These are phyloP conservation scores for Debaryomyces sp. DNA, from an alignment of 1,139 yeast species.

Conservation along the genomic window DNA sequence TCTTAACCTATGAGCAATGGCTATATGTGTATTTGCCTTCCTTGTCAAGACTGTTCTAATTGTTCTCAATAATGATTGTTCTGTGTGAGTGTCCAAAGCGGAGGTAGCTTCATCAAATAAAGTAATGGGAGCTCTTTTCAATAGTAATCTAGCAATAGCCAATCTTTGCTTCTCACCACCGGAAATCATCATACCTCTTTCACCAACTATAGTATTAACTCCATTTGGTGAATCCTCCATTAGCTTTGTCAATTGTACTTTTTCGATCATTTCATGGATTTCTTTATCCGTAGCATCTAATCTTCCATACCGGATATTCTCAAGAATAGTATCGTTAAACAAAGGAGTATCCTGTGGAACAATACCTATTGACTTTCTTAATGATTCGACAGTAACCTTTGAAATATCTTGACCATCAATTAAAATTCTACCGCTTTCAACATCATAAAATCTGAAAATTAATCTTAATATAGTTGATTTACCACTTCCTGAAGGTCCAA, in stretches of 20 bases:
- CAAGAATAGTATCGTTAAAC: conserved; percentile 86
- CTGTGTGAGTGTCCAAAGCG: conserved; percentile 96
- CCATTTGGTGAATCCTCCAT: conserved; percentile 82
- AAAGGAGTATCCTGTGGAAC: conserved; percentile 98
- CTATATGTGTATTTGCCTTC: conserved; percentile 70
- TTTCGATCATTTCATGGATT: conserved; percentile 60
- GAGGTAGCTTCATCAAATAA: conserved; percentile 98
- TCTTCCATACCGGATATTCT: conserved; percentile 87
- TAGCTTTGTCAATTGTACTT: conserved; percentile 69
- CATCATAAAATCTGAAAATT: conserved; percentile 89
- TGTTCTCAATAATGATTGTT: conserved; percentile 76
- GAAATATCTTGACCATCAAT: conserved; percentile 91
- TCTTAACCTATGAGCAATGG: conserved; percentile 91
- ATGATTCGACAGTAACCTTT: conserved; percentile 71
- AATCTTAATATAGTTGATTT: conserved; percentile 86
- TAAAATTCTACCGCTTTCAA: conserved; percentile 71
- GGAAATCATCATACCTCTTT: conserved; percentile 96
- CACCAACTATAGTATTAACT: conserved; percentile 88
- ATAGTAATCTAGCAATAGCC: conserved; percentile 85
- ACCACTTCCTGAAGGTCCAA: conserved; percentile 95
- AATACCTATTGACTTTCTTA: conserved; percentile 78
- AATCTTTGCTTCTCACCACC: conserved; percentile 98
- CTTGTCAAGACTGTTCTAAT: conserved; percentile 64
- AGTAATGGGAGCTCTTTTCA: conserved; percentile 85
- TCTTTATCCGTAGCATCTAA: conserved; percentile 75